These are phyloP conservation scores for Bondarzewia mesenterica DNA, from an alignment of 1,284 basidiomycete genomes.

Conservation along the genomic window DNA sequence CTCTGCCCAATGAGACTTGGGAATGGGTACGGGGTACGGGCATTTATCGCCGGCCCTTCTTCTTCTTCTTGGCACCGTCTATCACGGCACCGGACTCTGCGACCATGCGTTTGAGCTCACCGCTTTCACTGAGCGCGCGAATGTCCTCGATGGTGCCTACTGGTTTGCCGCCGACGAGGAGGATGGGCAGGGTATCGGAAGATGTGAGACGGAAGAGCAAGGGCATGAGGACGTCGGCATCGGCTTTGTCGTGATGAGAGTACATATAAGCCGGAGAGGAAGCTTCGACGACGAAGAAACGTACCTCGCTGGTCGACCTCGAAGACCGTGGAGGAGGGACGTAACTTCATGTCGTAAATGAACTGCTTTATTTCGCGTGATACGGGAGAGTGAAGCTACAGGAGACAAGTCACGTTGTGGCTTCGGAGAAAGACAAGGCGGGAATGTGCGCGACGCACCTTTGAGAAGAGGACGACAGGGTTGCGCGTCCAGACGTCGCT, in stretches of 20 bases:
- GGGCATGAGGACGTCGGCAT: conserved; percentile 36
- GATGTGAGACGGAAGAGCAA: conserved; percentile 49
- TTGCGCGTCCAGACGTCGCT: conserved; percentile 55
- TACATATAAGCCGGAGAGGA: not conserved
- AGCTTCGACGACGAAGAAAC: conserved; percentile 15
- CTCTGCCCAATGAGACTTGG: not conserved
- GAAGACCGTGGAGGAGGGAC: conserved; percentile 62
- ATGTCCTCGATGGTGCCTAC: conserved; percentile 54
- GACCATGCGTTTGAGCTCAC: conserved; percentile 45
- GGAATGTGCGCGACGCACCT: conserved; percentile 38
- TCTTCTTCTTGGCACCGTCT: conserved; percentile 52
- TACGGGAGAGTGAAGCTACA: conserved; percentile 50
- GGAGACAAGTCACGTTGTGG: conserved; percentile 2
- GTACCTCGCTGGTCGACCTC: conserved; percentile 65
- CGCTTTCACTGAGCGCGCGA: conserved; percentile 37
- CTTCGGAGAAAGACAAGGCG: not conserved
- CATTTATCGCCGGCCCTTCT: conserved; percentile 23
- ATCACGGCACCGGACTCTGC: conserved; percentile 51
- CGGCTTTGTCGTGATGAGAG: conserved; percentile 21
- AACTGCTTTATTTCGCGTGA: conserved; percentile 64
- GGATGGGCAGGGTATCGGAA: conserved; percentile 52
- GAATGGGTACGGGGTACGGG: not conserved
- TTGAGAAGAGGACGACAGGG: conserved; percentile 73
- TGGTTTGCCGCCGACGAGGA: conserved; percentile 60
- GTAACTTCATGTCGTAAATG: conserved; percentile 51